A percentile compares a stretch with the other conserved stretches of the same genome.
These are phyloP conservation scores for Fusarium compactum DNA, from an alignment of 2,329 filamentous ascomycete genomes.

Conservation along the genomic window DNA sequence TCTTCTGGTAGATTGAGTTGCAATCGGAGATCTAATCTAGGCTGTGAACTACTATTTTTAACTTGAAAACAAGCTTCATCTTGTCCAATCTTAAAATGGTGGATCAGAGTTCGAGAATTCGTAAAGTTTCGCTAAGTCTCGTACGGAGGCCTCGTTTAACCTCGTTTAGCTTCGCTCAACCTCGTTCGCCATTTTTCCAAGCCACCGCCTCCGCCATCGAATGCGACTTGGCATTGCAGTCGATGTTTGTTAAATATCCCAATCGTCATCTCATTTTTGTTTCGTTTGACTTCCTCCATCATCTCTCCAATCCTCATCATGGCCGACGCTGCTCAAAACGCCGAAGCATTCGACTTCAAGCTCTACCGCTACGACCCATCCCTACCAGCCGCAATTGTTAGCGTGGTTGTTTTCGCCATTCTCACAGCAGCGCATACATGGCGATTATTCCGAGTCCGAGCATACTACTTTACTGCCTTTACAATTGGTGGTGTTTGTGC, in stretches of 20 bases:
- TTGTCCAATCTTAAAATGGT: background rate
- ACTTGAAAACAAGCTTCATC: rapidly evolving
- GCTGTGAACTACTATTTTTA: background rate
- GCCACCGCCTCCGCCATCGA: background rate
- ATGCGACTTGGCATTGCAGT: background rate
- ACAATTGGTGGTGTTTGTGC: constrained; percentile 7
- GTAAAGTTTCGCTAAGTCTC: background rate
- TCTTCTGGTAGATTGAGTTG: background rate
- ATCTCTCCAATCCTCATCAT: no score
- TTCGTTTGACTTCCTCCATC: no score
- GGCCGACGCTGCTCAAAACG: background rate
- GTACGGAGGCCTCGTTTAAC: background rate
- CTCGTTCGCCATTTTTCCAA: background rate
- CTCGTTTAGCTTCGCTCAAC: background rate
- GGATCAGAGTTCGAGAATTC: rapidly evolving
- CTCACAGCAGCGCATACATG: constrained; percentile 6
- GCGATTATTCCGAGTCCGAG: background rate
- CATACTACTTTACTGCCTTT: constrained; percentile 15
- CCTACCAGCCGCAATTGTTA: constrained; percentile 3
- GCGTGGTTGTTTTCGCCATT: background rate
- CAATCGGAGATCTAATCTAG: background rate
- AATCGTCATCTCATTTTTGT: no score
- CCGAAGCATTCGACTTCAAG: constrained; percentile 8
- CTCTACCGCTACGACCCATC: constrained; percentile 20
- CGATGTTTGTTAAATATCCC: no score